Evolutionary conservation across 139 green algal genomes (phyloP).

Genomic region (Haematococcus sp.): DNA sequence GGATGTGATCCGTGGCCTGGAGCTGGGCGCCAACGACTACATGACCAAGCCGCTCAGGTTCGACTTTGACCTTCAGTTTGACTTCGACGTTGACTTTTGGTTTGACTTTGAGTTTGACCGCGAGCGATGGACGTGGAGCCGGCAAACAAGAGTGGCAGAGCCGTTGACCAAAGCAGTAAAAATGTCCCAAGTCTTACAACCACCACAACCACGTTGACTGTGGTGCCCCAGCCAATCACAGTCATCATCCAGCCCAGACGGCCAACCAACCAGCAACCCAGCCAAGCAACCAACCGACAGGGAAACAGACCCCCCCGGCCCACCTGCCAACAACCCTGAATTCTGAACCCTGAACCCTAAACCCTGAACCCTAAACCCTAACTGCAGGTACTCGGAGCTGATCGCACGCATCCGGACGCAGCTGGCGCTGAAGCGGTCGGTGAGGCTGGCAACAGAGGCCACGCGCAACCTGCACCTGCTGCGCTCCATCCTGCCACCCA

Average conservation of each 20-base stretch:
- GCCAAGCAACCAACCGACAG: too few relatives aligned
- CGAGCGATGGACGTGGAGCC: too few relatives aligned
- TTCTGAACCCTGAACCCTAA: too few relatives aligned
- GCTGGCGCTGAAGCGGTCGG: constrained; percentile 22
- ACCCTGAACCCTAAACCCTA: too few relatives aligned
- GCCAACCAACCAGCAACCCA: too few relatives aligned
- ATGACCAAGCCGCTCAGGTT: constrained; percentile 35
- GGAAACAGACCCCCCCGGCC: too few relatives aligned
- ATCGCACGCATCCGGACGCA: constrained; percentile 46
- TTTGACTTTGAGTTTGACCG: too few relatives aligned
- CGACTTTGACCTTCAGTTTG: background rate
- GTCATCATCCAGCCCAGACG: too few relatives aligned
- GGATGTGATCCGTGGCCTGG: constrained; percentile 34
- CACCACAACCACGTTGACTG: too few relatives aligned
- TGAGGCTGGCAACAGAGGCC: constrained; percentile 25
- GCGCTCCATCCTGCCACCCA: constrained; percentile 39
- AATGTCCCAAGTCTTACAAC: too few relatives aligned
- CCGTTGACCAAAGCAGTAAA: background rate
- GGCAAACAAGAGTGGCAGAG: background rate
- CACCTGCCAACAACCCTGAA: too few relatives aligned
- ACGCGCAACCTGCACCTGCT: constrained; percentile 25
- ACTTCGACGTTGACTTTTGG: background rate
- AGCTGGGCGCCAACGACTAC: constrained; percentile 45
- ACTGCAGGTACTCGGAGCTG: constrained; percentile 30
- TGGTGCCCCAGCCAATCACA: too few relatives aligned